Conservation (phyloP, 129 eudicot genomes). For the Chrysanthemum lavandulifolium region DNA sequence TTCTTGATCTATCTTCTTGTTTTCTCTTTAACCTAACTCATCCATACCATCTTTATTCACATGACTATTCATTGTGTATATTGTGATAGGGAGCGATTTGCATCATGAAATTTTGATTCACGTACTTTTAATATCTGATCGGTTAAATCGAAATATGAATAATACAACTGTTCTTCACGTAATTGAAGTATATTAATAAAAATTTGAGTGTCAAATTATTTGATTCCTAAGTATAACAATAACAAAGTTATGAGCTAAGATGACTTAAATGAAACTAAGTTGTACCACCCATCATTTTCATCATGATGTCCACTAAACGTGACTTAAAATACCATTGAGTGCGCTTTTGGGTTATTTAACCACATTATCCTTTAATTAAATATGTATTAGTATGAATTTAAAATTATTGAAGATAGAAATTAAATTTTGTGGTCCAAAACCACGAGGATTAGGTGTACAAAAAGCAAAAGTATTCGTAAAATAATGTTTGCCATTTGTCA, state of each 20-base stretch:
- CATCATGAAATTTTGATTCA: too few relatives aligned
- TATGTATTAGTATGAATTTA: neutral
- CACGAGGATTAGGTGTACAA: slow-evolving; percentile 31
- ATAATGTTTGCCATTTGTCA: too few relatives aligned
- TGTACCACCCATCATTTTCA: slow-evolving; percentile 24
- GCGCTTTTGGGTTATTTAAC: slow-evolving; percentile 26
- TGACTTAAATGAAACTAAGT: slow-evolving; percentile 9
- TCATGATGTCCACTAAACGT: slow-evolving; percentile 36
- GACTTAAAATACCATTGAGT: slow-evolving; percentile 27
- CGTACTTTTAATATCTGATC: too few relatives aligned
- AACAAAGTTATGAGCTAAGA: neutral
- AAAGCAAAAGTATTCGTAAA: too few relatives aligned
- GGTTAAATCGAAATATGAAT: too few relatives aligned
- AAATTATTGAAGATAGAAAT: neutral
- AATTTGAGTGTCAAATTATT: too few relatives aligned
- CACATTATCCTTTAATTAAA: slow-evolving; percentile 27
- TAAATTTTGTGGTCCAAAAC: slow-evolving; percentile 31
- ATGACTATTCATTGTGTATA: too few relatives aligned
- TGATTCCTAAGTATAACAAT: neutral
- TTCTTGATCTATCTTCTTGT: neutral
- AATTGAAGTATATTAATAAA: too few relatives aligned
- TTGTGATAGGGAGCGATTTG: too few relatives aligned
- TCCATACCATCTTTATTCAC: neutral
- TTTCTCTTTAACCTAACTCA: neutral
- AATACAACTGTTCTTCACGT: too few relatives aligned